Conservation (phyloP, 1,284 basidiomycete species). For the Leucoagaricus sp. region DNA sequence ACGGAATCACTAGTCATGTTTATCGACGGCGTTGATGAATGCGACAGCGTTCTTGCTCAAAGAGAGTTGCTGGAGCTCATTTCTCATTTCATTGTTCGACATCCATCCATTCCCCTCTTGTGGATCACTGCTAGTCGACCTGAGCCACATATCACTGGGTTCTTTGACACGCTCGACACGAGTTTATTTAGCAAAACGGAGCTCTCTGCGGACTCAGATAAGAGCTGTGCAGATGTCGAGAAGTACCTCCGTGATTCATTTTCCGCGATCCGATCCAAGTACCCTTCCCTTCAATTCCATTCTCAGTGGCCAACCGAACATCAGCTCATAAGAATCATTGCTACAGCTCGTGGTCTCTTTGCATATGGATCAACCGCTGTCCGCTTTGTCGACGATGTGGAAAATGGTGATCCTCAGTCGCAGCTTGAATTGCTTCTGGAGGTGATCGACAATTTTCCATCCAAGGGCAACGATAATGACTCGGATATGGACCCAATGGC, state of each 20-base stretch:
- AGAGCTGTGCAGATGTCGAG: background rate
- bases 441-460: background rate
- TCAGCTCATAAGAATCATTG: background rate
- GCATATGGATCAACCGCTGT: background rate
- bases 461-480: too few species aligned
- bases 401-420: background rate
- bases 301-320: background rate
- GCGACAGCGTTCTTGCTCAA: background rate
- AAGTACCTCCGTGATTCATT: background rate
- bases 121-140: conserved; percentile 1
- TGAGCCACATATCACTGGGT: background rate
- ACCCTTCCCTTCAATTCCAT: background rate
- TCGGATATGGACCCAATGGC: background rate
- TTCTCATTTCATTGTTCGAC: background rate
- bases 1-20: background rate
- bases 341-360: background rate
- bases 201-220: background rate
- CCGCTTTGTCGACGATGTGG: background rate
- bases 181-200: background rate
- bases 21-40: background rate
- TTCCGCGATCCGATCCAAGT: background rate
- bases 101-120: background rate
- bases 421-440: background rate
- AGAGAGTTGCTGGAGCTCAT: background rate
- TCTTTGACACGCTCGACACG: background rate